phyloP scores from a whole-genome alignment of 2,329 filamentous ascomycete genomes.

The Scortechinia acanthostroma region DNA sequence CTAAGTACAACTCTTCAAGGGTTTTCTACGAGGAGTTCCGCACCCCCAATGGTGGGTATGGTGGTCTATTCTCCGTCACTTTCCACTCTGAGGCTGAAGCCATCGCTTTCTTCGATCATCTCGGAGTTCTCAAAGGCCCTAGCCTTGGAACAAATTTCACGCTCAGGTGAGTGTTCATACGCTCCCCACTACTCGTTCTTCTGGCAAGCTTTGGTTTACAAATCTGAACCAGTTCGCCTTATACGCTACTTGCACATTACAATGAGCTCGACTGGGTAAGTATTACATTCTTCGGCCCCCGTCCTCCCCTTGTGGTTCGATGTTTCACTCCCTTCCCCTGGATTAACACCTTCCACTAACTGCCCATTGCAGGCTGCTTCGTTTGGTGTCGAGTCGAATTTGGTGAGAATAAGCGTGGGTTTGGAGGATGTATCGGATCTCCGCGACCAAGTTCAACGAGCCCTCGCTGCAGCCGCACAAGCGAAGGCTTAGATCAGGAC shows the following conservation, averaged over 20 bases:
- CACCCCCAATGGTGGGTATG: slow-evolving; percentile 49
- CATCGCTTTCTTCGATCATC: slow-evolving; percentile 49
- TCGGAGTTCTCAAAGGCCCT: slow-evolving; percentile 56
- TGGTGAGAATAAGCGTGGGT: slow-evolving; percentile 55
- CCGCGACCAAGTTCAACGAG: slow-evolving; percentile 35
- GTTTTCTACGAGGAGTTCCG: slow-evolving; percentile 49
- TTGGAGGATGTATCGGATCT: slow-evolving; percentile 47
- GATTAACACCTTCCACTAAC: slow-evolving; percentile 7
- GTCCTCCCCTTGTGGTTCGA: not conserved
- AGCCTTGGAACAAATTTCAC: slow-evolving; percentile 64
- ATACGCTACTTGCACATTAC: slow-evolving; percentile 59
- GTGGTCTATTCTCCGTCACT: slow-evolving; percentile 54
- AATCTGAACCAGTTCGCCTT: slow-evolving; percentile 36
- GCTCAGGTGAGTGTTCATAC: slow-evolving; percentile 23
- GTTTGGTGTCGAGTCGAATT: slow-evolving; percentile 48
- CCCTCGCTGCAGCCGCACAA: slow-evolving; percentile 30
- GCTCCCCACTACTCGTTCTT: too few relatives aligned
- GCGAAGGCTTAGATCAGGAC: too few relatives aligned
- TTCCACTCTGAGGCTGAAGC: slow-evolving; percentile 47
- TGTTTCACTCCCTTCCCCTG: slow-evolving; percentile 2
- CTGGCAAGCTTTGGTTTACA: too few relatives aligned
- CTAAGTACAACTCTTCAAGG: slow-evolving; percentile 45
- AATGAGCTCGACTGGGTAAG: slow-evolving; percentile 54
- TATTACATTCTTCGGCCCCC: slow-evolving; percentile 7
- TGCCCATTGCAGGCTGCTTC: slow-evolving; percentile 31